Base-by-base conservation (phyloP, 345 rosid species). In the Lagerstroemia speciosa region DNA sequence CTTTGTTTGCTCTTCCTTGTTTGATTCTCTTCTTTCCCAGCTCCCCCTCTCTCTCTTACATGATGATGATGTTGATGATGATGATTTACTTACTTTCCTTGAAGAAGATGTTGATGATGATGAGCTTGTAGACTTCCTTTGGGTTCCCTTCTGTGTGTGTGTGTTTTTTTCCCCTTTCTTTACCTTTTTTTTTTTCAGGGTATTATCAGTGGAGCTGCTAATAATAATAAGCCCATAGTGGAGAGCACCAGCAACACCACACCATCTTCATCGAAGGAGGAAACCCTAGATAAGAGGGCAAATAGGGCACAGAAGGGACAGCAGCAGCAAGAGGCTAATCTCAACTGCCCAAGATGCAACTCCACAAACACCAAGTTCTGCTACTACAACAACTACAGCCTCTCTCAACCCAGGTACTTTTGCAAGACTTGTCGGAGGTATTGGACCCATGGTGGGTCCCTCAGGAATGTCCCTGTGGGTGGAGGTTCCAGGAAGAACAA, bases 401-500 rank as follows among this genome's bases (percentile, higher is more conserved):
- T 83, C 9, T 75, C 86, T 63, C 89, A 85, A 78, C 89, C 89
- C 31, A 78, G 89, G 64, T 79, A 81, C 75, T 83, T 81, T 43
- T 85, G 89, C 77, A 84, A 84, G 78, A 79, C 81, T 52, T 85
- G 89, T 68, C 76, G 85, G 71, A 79, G 89, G 78, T 85, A 85
- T 34, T 85, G 89, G 89, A 85, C 89, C 8, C 77, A 79, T 71
- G 89, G 89, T 31, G 89, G 89, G 19, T 74, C 89, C 52, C 72
- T 85, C 31, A 76, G 89, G 57, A 85, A 83, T 74, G 83, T 85
- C 61, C 89, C 89, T 48, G 89, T 85, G 1, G 89, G 89, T 24
- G 86, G 89, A 29, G 86, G 83, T 30, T 85, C 85, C 46, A 81
- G 89, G 72, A 85, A 85, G 82, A 83, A 80, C 74, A 83, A 79